Evolutionary conservation across 2,329 filamentous ascomycete species (phyloP), one percentile per base, ranked within the genome.

Genomic region (Fonsecaea erecta): DNA sequence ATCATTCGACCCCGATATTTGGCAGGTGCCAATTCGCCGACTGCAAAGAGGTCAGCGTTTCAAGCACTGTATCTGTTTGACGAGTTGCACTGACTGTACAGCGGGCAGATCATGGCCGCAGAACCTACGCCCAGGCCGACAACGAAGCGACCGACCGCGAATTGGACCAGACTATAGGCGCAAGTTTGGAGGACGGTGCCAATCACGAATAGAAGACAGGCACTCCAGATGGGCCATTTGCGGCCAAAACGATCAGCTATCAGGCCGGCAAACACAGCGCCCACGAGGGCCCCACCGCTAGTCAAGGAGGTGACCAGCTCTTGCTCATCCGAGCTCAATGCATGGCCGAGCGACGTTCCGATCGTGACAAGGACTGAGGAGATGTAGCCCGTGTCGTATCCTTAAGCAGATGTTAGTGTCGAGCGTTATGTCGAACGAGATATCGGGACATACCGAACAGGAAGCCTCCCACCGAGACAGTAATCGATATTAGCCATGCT

Each of bases 301-400:
- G 85, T 87, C 60, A 79, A 81, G 11, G 83, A 84, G 0, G 85
- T 87, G 43, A 88, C 84, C 4, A 86, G 74, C 65, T 80, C 82
- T 71, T 87, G 86, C 72, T 87, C 85, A 12, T 84, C 74, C 0
- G 83, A 86, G 54, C 54, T 57, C 34, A 57, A n/a, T 40, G 43
- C 11, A 81, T 81, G 40, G 83, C 73, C 7, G 74, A 66, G 6
- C 80, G 81, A 48, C 78, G 72, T 7, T 83, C 84, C 40, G 86
- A 80, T 68, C 84, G 83, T 2, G 30, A 88, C 80, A 63, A 88
- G 79, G 2, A 84, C 86, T 1, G 84, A 85, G 32, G 84, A 86
- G 64, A 88, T 87, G n/a, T 87, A 84, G 51, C 85, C 85, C 46
- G 85, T 88, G 71, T 88, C 85, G 72, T 86, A 88, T 61, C 85